Conservation (phyloP, 1,284 basidiomycete genomes). For the Moesziomyces parantarcticus region DNA sequence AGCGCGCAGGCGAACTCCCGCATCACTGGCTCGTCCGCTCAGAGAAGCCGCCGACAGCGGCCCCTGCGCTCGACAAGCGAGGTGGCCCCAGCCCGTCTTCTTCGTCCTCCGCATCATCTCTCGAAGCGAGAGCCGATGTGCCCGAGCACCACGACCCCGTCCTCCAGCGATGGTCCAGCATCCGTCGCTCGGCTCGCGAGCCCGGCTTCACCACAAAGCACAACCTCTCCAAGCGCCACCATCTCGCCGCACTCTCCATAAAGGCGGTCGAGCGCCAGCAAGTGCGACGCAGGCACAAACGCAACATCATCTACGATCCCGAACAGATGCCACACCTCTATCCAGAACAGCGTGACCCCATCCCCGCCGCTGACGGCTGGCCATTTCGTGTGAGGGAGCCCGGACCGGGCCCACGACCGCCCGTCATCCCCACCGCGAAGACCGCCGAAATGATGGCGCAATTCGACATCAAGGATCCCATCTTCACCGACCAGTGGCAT, state of each 20-base stretch:
- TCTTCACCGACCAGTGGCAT: conserved; percentile 93
- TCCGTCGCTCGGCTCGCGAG: conserved; percentile 27
- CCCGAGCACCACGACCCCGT: conserved; percentile 66
- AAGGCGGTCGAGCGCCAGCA: conserved; percentile 62
- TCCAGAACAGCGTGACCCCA: conserved; percentile 47
- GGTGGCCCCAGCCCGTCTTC: conserved; percentile 7
- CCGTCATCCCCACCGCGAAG: conserved; percentile 39
- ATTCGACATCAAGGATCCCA: conserved; percentile 84
- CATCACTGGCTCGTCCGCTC: conserved; percentile 87
- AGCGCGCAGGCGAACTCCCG: conserved; percentile 83
- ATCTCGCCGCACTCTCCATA: conserved; percentile 50
- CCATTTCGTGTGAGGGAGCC: conserved; percentile 30
- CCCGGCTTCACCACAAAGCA: conserved; percentile 30
- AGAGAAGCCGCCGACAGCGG: conserved; percentile 44
- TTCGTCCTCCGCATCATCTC: conserved; percentile 10
- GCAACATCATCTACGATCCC: conserved; percentile 64
- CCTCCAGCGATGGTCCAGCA: conserved; percentile 71
- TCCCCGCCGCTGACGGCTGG: conserved; percentile 40
- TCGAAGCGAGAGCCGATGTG: conserved; percentile 17
- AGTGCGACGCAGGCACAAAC: conserved; percentile 61
- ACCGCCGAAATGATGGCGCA: conserved; percentile 45
- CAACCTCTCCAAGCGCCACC: conserved; percentile 43
- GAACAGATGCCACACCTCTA: conserved; percentile 59
- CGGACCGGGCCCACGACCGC: conserved; percentile 47
- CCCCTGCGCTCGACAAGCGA: conserved; percentile 12